A percentile compares a stretch with the other conserved stretches of the same genome.
Evolutionary conservation across 164 flowering plant species (phyloP).

Genomic region (Magnolia officinalis): DNA sequence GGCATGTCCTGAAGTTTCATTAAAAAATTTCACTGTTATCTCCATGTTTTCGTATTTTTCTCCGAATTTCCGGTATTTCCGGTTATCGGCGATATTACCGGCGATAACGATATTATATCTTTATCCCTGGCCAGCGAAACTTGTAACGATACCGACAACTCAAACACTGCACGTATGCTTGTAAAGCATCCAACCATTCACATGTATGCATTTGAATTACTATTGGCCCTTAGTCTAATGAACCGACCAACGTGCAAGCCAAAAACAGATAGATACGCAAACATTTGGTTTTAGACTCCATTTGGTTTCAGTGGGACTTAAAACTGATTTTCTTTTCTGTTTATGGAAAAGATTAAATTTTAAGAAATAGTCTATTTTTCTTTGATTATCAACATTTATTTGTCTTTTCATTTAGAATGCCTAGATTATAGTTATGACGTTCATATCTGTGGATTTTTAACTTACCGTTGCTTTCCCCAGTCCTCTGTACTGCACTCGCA

Average conservation of each 20-base stretch:
- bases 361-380: not conserved
- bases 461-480: conserved; percentile 32
- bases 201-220: not conserved
- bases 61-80: too few species aligned
- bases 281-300: not conserved
- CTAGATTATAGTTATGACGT: not conserved
- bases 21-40: too few species aligned
- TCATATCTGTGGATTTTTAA: not conserved
- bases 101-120: too few species aligned
- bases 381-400: not conserved
- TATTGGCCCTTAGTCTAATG: not conserved
- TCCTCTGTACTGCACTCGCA: conserved; percentile 95
- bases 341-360: not conserved
- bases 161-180: not conserved
- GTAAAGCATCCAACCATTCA: too few species aligned
- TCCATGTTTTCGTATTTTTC: too few species aligned
- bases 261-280: not conserved
- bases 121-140: too few species aligned
- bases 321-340: not conserved
- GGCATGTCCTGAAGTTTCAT: too few species aligned
- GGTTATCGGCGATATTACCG: too few species aligned
- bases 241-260: not conserved
- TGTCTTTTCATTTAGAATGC: not conserved
- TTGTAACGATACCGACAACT: too few species aligned
- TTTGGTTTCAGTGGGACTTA: not conserved